Conservation (phyloP, 2,329 filamentous ascomycete species). For the Sporothrix pseudoabietina region DNA sequence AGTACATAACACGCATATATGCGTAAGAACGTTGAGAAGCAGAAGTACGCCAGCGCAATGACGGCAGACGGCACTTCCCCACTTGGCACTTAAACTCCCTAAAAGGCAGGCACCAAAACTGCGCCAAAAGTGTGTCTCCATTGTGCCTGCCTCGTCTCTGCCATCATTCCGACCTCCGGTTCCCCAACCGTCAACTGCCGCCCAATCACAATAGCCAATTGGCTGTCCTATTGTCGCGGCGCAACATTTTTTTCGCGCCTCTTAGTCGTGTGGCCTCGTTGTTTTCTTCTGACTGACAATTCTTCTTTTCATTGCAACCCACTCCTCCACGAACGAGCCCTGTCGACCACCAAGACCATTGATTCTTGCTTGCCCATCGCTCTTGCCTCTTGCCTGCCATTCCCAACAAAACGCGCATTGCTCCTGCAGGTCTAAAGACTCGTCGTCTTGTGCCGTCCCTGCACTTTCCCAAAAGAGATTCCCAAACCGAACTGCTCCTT, state of each 20-base stretch:
- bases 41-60: neutral
- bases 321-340: neutral
- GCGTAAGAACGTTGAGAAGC: neutral
- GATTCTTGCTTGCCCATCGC: neutral
- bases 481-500: slow-evolving; percentile 15
- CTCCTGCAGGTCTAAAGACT: slow-evolving; percentile 8
- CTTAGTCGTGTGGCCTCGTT: neutral
- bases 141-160: too few relatives aligned
- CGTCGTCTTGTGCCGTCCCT: neutral
- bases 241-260: slow-evolving; percentile 5
- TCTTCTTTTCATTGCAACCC: slow-evolving; percentile 14
- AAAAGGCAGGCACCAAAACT: neutral
- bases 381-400: slow-evolving; percentile 18
- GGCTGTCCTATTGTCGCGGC: neutral
- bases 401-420: slow-evolving; percentile 18
- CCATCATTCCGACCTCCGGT: slow-evolving; percentile 28
- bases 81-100: slow-evolving; percentile 16
- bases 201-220: slow-evolving; percentile 32
- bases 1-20: slow-evolving; percentile 11
- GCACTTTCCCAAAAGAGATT: slow-evolving; percentile 11
- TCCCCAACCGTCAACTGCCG: slow-evolving; percentile 11
- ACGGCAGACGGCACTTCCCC: slow-evolving; percentile 23
- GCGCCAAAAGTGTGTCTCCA: neutral
- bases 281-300: too few relatives aligned
- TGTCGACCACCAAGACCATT: neutral